These are phyloP conservation scores for Rhodotorula sp. DNA, from an alignment of 1,284 basidiomycete genomes.

Conservation along the genomic window DNA sequence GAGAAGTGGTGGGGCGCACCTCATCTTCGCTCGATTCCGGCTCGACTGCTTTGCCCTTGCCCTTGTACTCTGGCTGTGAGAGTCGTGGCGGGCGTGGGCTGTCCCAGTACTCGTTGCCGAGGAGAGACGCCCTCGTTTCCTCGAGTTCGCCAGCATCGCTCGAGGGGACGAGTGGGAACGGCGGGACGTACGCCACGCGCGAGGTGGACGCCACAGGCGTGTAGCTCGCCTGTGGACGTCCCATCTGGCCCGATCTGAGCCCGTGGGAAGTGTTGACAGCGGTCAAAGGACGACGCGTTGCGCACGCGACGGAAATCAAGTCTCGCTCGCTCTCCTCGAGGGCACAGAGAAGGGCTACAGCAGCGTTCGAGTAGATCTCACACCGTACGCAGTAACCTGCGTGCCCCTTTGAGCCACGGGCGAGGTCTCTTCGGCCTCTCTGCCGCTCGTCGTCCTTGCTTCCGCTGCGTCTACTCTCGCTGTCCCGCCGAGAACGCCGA, in stretches of 20 bases:
- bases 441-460: no score
- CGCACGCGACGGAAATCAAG: no score
- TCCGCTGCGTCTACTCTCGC: background rate
- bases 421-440: no score
- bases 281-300: background rate
- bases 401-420: background rate
- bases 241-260: background rate
- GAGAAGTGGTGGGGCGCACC: constrained; percentile 1
- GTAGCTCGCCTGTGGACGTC: background rate
- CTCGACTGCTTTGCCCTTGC: background rate
- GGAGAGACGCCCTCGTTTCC: constrained; percentile 6
- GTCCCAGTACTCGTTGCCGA: constrained; percentile 20
- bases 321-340: no score
- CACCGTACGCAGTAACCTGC: no score
- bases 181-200: background rate
- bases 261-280: background rate
- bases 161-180: constrained; percentile 7
- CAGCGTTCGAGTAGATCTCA: no score
- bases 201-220: background rate
- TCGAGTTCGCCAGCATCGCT: constrained; percentile 28
- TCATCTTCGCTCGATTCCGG: constrained; percentile 17
- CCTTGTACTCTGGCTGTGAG: background rate
- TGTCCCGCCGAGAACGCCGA: background rate
- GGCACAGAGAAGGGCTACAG: no score
- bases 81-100: no score